Conservation (phyloP, 1,284 basidiomycete species). For the Irpex lacteus region DNA sequence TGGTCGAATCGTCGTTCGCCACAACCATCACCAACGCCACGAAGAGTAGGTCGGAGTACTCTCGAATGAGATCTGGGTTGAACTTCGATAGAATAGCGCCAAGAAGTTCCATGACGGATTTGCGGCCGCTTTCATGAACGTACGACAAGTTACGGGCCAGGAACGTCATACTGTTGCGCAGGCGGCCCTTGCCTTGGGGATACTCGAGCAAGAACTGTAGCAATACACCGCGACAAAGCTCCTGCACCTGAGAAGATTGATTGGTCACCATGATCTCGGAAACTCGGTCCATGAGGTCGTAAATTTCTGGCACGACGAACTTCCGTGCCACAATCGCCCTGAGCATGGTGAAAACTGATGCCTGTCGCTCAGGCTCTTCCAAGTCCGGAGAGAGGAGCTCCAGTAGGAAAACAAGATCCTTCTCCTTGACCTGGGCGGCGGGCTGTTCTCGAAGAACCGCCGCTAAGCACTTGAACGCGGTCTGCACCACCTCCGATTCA, state of each 20-base stretch:
- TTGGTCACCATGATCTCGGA: slow-evolving; percentile 93
- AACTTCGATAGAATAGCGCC: slow-evolving; percentile 86
- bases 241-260: slow-evolving; percentile 89
- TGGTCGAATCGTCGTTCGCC: slow-evolving; percentile 90
- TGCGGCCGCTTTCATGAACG: slow-evolving; percentile 85
- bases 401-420: slow-evolving; percentile 85
- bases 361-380: slow-evolving; percentile 91
- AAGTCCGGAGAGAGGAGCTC: slow-evolving; percentile 87
- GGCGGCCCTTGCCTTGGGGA: slow-evolving; percentile 91
- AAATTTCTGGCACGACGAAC: slow-evolving; percentile 95
- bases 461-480: slow-evolving; percentile 85
- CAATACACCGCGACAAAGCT: slow-evolving; percentile 85
- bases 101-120: slow-evolving; percentile 91
- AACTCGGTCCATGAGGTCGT: slow-evolving; percentile 97
- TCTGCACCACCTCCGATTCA: slow-evolving; percentile 89
- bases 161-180: slow-evolving; percentile 89
- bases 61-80: slow-evolving; percentile 68
- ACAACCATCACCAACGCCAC: slow-evolving; percentile 90
- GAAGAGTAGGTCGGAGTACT: slow-evolving; percentile 90
- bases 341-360: slow-evolving; percentile 85
- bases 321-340: slow-evolving; percentile 90
- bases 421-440: slow-evolving; percentile 80
- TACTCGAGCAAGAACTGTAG: slow-evolving; percentile 98
- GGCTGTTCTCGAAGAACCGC: slow-evolving; percentile 85
- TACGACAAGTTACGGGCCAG: slow-evolving; percentile 94